Conservation (phyloP, 1,139 yeast genomes). For the Hemisphaericaspora xylofermentans region DNA sequence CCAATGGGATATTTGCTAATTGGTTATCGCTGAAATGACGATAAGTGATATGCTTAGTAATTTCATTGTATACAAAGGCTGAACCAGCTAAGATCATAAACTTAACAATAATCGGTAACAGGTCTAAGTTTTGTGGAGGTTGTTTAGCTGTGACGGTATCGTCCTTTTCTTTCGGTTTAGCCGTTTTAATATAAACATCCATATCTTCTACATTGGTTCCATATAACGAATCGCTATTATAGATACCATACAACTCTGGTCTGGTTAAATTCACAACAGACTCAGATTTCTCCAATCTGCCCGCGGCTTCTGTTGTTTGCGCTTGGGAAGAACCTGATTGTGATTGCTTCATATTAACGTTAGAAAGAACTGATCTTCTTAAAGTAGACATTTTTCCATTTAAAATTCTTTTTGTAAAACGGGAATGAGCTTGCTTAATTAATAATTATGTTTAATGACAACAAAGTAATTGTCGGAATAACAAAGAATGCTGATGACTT, state of each 20-base stretch:
- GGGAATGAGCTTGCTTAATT: no score
- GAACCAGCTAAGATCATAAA: constrained; percentile 38
- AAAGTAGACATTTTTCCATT: constrained; percentile 18
- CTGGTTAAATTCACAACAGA: constrained; percentile 48
- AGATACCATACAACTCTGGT: constrained; percentile 51
- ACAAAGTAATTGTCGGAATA: neutral
- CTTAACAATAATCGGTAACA: constrained; percentile 20
- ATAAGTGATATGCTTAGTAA: constrained; percentile 51
- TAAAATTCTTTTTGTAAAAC: neutral
- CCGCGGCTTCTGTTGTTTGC: constrained; percentile 13
- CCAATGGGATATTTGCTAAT: constrained; percentile 33
- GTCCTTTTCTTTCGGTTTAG: constrained; percentile 2
- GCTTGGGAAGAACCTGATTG: constrained; percentile 4
- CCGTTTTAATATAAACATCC: constrained; percentile 8
- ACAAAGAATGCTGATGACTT: no score
- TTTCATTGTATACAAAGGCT: constrained; percentile 51
- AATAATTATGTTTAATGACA: no score
- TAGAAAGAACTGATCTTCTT: constrained; percentile 22
- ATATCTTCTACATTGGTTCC: constrained; percentile 31
- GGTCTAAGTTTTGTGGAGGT: constrained; percentile 4
- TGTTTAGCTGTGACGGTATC: constrained; percentile 1
- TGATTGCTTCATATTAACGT: constrained; percentile 14
- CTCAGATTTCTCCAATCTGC: constrained; percentile 37
- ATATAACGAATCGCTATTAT: constrained; percentile 38
- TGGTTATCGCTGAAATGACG: constrained; percentile 42